Percentiles rank a stretch among this genome's conserved stretches.
phyloP scores from a whole-genome alignment of 106 monocot species.

The Apostasia ramifera region DNA sequence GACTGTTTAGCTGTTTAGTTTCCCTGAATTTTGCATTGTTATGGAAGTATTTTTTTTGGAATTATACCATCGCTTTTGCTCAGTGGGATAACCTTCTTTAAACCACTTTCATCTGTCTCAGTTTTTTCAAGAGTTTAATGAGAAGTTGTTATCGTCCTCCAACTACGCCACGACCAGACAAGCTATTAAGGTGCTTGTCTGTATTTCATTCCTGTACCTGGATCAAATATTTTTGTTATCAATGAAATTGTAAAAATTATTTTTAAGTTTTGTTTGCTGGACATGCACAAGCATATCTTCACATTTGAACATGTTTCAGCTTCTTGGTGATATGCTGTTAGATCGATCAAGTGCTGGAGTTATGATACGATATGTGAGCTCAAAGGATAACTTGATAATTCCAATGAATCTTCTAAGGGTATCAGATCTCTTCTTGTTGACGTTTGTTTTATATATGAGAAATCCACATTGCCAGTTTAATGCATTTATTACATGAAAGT shows the following conservation, averaged over 20 bases:
- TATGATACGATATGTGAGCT: constrained; percentile 71
- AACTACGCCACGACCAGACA: constrained; percentile 79
- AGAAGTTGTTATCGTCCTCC: constrained; percentile 54
- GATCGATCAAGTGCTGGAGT: constrained; percentile 76
- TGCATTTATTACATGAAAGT: too few relatives aligned
- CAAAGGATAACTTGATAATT: constrained; percentile 69
- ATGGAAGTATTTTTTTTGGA: not conserved
- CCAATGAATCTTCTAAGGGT: constrained; percentile 88
- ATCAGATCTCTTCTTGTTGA: constrained; percentile 16
- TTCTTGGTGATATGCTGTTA: constrained; percentile 77
- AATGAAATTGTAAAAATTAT: not conserved
- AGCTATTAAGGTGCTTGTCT: constrained; percentile 59
- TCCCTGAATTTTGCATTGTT: not conserved
- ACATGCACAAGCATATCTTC: too few relatives aligned
- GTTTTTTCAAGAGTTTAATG: constrained; percentile 85
- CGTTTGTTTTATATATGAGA: not conserved
- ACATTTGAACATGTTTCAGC: constrained; percentile 27
- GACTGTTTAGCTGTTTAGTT: not conserved
- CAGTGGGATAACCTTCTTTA: not conserved
- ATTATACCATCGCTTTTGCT: too few relatives aligned
- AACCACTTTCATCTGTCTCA: constrained; percentile 3
- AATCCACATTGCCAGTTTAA: not conserved
- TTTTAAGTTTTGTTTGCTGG: too few relatives aligned
- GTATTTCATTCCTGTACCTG: not conserved
- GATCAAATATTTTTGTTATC: too few relatives aligned